These are phyloP conservation scores for Nakazawaea wyomingensis DNA, from an alignment of 805 yeast genomes.

Conservation along the genomic window DNA sequence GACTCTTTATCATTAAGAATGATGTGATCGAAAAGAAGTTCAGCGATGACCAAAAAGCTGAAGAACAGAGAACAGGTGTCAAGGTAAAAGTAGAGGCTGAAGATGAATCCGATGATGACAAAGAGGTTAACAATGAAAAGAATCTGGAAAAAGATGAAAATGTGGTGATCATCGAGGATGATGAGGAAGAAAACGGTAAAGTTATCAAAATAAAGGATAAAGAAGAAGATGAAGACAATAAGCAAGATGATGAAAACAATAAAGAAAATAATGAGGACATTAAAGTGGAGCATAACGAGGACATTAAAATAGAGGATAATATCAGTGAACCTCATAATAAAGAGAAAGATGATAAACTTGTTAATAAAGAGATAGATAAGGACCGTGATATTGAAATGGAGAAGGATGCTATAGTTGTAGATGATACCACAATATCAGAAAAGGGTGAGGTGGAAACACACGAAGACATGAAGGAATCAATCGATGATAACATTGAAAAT, in stretches of 20 bases:
- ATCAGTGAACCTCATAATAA: background rate
- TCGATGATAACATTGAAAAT: too few species aligned
- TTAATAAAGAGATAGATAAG: too few species aligned
- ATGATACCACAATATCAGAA: too few species aligned
- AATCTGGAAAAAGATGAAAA: conserved; percentile 22
- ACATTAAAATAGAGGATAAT: conserved; percentile 12
- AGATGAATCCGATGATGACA: conserved; percentile 4
- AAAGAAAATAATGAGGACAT: conserved; percentile 17
- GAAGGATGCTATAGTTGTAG: too few species aligned
- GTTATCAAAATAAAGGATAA: conserved; percentile 6
- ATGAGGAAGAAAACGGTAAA: conserved; percentile 10
- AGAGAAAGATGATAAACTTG: too few species aligned
- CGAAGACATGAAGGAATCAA: too few species aligned
- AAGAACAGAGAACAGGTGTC: conserved; percentile 9
- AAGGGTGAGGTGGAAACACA: too few species aligned
- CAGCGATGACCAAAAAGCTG: conserved; percentile 24
- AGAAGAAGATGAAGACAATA: conserved; percentile 20
- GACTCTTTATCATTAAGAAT: conserved; percentile 81
- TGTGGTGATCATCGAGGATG: conserved; percentile 13
- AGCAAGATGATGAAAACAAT: conserved; percentile 14
- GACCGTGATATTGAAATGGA: too few species aligned
- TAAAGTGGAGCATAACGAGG: too few species aligned
- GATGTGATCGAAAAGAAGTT: conserved; percentile 53
- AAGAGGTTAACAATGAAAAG: conserved; percentile 18
- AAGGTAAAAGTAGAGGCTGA: conserved; percentile 19